These are phyloP conservation scores for Jasminum sambac DNA, from an alignment of 257 asterid genomes.

Conservation along the genomic window DNA sequence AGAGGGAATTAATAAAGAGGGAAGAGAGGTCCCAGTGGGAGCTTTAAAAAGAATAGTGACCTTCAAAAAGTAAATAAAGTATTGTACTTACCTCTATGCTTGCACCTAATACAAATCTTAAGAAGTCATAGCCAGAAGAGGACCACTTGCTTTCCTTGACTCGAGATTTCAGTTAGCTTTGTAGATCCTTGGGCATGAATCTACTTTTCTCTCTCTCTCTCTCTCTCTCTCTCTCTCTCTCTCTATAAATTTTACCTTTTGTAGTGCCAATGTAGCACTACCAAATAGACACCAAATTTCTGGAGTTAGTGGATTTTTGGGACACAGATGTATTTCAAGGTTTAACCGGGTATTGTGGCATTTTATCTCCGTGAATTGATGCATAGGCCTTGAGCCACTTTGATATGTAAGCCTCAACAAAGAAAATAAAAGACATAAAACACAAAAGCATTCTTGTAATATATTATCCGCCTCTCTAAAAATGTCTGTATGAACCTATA, in stretches of 20 bases:
- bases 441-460: too few relatives aligned
- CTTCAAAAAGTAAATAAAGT: slow-evolving; percentile 34
- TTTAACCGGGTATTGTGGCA: not conserved
- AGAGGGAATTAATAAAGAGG: slow-evolving; percentile 42
- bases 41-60: slow-evolving; percentile 39
- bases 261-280: not conserved
- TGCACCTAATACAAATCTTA: slow-evolving; percentile 32
- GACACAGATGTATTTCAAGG: slow-evolving; percentile 1
- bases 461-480: too few relatives aligned
- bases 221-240: not conserved
- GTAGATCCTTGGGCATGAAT: slow-evolving; percentile 35
- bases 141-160: slow-evolving; percentile 37
- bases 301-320: slow-evolving; percentile 17
- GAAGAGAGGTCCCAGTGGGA: slow-evolving; percentile 39
- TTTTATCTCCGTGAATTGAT: too few relatives aligned
- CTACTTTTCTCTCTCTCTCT: slow-evolving; percentile 18
- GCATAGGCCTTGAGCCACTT: too few relatives aligned
- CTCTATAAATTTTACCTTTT: slow-evolving; percentile 20
- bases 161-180: slow-evolving; percentile 28
- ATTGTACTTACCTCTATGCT: slow-evolving; percentile 54
- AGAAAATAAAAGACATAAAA: too few relatives aligned
- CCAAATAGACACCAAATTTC: not conserved
- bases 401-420: too few relatives aligned
- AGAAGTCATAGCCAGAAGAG: slow-evolving; percentile 37
- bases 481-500: too few relatives aligned